Evolutionary conservation across 768 basidiomycete genomes (phyloP).

Genomic region (Lactifluus subvellereus): DNA sequence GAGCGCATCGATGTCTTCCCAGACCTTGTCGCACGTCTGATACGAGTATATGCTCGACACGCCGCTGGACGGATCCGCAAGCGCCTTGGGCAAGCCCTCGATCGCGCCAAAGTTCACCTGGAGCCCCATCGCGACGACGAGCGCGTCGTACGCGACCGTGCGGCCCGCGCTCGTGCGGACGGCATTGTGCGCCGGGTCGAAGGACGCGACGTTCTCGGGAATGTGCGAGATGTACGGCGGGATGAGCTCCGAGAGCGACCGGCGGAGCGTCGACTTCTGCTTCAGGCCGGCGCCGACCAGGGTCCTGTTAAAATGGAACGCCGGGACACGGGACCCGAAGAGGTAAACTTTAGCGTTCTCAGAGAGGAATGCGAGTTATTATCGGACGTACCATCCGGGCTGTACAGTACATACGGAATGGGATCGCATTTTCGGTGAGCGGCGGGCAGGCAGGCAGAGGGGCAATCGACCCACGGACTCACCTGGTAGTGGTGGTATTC

Average conservation of each 20-base stretch:
- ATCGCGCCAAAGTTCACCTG: slow-evolving; percentile 81
- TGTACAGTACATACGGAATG: slow-evolving; percentile 31
- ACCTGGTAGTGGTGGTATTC: slow-evolving; percentile 84
- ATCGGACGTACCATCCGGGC: slow-evolving; percentile 75
- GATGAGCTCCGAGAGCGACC: slow-evolving; percentile 62
- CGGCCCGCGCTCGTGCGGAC: slow-evolving; percentile 68
- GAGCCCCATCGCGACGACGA: slow-evolving; percentile 87
- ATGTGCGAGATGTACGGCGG: slow-evolving; percentile 69
- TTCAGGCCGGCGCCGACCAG: slow-evolving; percentile 86
- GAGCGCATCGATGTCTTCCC: slow-evolving; percentile 73
- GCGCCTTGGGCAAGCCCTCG: slow-evolving; percentile 63
- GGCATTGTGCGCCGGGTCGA: slow-evolving; percentile 69
- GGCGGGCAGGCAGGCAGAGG: neutral
- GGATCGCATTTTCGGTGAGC: slow-evolving; percentile 11
- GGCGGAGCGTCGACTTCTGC: slow-evolving; percentile 60
- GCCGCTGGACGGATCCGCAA: slow-evolving; percentile 68
- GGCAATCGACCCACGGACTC: slow-evolving; percentile 8
- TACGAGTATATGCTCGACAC: slow-evolving; percentile 93
- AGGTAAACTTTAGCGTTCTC: neutral
- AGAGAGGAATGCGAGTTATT: neutral
- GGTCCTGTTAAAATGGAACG: slow-evolving; percentile 49
- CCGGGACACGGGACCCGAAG: neutral
- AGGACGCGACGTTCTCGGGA: slow-evolving; percentile 61
- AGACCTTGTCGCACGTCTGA: slow-evolving; percentile 83
- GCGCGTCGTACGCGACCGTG: slow-evolving; percentile 69